Evolutionary conservation across 495 filamentous ascomycete genomes (phyloP).

Genomic region (Podospora anserina): DNA sequence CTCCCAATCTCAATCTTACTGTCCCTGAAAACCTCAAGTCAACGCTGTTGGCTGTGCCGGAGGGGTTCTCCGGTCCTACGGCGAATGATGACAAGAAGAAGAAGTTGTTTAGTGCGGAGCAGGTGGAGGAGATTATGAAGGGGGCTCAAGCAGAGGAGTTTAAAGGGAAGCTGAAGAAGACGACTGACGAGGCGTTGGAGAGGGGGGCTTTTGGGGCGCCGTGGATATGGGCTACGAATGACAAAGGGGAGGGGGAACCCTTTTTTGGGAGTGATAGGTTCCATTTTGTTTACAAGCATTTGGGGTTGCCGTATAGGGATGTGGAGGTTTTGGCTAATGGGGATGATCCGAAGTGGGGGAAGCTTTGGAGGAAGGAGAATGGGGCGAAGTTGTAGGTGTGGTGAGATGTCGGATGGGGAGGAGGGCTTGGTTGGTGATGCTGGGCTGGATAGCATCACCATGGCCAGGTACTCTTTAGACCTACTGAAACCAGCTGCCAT

Average conservation of each 20-base stretch:
- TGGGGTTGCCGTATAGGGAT: constrained; percentile 39
- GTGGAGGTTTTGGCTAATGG: constrained; percentile 31
- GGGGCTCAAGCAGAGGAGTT: constrained; percentile 47
- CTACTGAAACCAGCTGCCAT: too few species aligned
- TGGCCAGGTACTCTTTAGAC: too few species aligned
- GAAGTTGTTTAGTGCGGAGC: constrained; percentile 29
- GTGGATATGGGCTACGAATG: constrained; percentile 70
- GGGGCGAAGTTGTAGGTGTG: constrained; percentile 4
- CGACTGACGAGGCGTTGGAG: constrained; percentile 58
- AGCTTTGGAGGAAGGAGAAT: not conserved
- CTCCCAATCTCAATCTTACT: constrained; percentile 35
- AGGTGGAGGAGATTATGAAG: constrained; percentile 50
- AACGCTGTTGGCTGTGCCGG: constrained; percentile 26
- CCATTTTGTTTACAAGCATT: constrained; percentile 40
- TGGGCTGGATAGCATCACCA: too few species aligned
- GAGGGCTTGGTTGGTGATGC: too few species aligned
- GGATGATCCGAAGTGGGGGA: not conserved
- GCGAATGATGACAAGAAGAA: not conserved
- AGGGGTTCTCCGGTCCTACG: not conserved
- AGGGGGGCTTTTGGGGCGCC: constrained; percentile 70
- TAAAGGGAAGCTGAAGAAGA: constrained; percentile 57
- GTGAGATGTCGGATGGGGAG: not conserved
- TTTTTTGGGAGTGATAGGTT: constrained; percentile 76
- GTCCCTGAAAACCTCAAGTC: constrained; percentile 21
- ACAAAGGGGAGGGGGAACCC: constrained; percentile 55